These are phyloP conservation scores for Amphichorda felina DNA, from an alignment of 2,329 filamentous ascomycete species.

Conservation along the genomic window DNA sequence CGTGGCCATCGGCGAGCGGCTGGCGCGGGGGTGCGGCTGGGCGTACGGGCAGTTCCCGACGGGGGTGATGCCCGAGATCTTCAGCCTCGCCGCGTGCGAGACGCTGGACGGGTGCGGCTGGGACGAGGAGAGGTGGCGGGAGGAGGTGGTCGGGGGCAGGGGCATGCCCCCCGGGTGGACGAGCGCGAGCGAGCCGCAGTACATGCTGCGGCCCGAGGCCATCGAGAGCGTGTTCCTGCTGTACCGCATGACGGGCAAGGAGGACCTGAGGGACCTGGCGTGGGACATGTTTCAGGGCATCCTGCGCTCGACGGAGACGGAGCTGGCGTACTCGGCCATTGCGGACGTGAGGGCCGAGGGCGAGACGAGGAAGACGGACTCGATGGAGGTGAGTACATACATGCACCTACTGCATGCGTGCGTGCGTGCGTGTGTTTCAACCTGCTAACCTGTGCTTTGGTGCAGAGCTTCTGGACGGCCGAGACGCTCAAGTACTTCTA, in stretches of 20 bases:
- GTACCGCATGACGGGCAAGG: constrained; percentile 60
- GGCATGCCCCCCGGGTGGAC: constrained; percentile 41
- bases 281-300: constrained; percentile 65
- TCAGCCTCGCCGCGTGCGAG: constrained; percentile 33
- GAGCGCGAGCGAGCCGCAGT: constrained; percentile 41
- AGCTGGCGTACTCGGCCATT: constrained; percentile 53
- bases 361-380: constrained; percentile 33
- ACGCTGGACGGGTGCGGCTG: constrained; percentile 17
- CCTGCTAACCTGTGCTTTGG: constrained; percentile 2
- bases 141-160: constrained; percentile 8
- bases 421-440: too few relatives aligned
- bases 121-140: constrained; percentile 17
- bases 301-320: constrained; percentile 45
- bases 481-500: constrained; percentile 72
- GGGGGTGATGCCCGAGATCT: constrained; percentile 51
- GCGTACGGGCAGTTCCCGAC: constrained; percentile 43
- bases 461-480: constrained; percentile 57
- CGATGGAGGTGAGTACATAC: constrained; percentile 38
- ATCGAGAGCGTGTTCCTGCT: constrained; percentile 74
- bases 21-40: constrained; percentile 54
- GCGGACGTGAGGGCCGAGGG: constrained; percentile 38
- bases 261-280: constrained; percentile 52
- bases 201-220: constrained; percentile 62
- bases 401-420: too few relatives aligned
- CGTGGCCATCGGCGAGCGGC: constrained; percentile 41